phyloP scores from a whole-genome alignment of 2,329 filamentous ascomycete species.

The Fonsecaea pugnacius region DNA sequence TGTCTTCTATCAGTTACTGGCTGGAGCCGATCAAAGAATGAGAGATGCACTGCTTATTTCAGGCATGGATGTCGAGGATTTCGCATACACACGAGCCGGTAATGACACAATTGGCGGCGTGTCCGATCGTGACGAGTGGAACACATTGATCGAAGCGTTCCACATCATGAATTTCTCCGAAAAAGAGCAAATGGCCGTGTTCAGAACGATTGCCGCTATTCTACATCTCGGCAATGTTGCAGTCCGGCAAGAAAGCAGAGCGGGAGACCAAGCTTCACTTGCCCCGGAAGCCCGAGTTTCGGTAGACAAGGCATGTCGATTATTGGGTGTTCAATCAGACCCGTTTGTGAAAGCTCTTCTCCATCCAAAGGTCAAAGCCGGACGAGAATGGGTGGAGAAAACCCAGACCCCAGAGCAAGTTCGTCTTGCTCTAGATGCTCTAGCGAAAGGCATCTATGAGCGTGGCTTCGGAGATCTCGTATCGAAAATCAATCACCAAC shows the following conservation, averaged over 20 bases:
- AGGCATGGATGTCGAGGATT: conserved; percentile 77
- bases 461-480: conserved; percentile 93
- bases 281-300: conserved; percentile 74
- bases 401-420: conserved; percentile 98
- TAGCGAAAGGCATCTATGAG: conserved; percentile 97
- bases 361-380: conserved; percentile 92
- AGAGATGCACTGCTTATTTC: conserved; percentile 78
- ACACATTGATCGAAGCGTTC: conserved; percentile 86
- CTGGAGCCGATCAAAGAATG: conserved; percentile 74
- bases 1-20: conserved; percentile 92
- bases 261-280: conserved; percentile 86
- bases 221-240: conserved; percentile 91
- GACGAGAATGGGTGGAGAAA: conserved; percentile 97
- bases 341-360: conserved; percentile 85
- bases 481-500: conserved; percentile 83
- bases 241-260: conserved; percentile 86
- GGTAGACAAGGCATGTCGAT: conserved; percentile 76
- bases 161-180: conserved; percentile 90
- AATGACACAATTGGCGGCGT: conserved; percentile 91
- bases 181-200: conserved; percentile 78
- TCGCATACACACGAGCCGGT: conserved; percentile 86
- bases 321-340: conserved; percentile 83
- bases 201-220: conserved; percentile 86
- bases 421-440: conserved; percentile 81
- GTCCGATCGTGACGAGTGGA: conserved; percentile 90